Evolutionary conservation across 2,329 filamentous ascomycete genomes (phyloP).

Genomic region (Stenocarpella maydis): DNA sequence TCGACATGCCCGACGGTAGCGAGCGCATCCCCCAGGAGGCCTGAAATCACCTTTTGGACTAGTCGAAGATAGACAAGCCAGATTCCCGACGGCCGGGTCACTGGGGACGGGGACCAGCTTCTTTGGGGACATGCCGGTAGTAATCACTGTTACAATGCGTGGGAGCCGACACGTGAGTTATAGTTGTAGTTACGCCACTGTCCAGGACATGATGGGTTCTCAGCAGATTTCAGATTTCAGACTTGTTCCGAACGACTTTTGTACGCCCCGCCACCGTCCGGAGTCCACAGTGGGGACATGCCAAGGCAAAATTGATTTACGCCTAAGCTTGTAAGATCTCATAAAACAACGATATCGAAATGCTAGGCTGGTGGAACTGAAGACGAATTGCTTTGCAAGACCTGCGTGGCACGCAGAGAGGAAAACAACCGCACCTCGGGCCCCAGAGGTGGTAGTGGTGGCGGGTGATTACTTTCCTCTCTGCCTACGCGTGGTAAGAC

Average conservation of each 20-base stretch:
- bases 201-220: neutral
- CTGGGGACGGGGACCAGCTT: constrained; percentile 7
- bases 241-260: constrained; percentile 3
- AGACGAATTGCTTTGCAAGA: neutral
- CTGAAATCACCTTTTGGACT: neutral
- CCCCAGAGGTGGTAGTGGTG: too few species aligned
- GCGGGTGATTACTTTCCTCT: too few species aligned
- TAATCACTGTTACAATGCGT: neutral
- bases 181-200: neutral
- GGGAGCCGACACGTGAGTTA: constrained; percentile 7
- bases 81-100: constrained; percentile 6
- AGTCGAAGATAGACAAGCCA: constrained; percentile 1
- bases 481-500: too few species aligned
- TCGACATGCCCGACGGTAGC: neutral
- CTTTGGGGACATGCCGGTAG: neutral
- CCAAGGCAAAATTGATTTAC: neutral
- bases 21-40: neutral
- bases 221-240: constrained; percentile 9
- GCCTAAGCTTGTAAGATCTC: neutral
- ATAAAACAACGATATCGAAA: neutral
- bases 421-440: too few species aligned
- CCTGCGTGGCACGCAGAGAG: too few species aligned
- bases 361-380: neutral
- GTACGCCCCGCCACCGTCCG: neutral
- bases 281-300: neutral